A percentile compares a stretch with the other conserved stretches of the same genome.
Evolutionary conservation across 2,329 filamentous ascomycete species (phyloP).

Genomic region (Fusarium temperatum): DNA sequence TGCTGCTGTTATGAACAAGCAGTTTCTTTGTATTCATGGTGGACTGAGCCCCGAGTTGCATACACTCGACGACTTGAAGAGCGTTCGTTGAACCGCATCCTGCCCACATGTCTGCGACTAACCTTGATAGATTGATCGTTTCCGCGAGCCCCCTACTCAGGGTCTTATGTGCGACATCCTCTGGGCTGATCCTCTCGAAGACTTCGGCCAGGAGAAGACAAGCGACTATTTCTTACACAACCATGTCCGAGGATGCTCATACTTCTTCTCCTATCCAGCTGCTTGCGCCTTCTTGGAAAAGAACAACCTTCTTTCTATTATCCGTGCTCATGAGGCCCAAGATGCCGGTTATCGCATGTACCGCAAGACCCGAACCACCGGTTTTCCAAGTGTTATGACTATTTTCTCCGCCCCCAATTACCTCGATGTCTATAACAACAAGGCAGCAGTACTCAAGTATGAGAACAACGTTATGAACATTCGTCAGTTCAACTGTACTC

Average conservation of each 20-base stretch:
- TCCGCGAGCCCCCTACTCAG: slow-evolving; percentile 96
- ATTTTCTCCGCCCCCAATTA: slow-evolving; percentile 99
- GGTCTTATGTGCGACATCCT: slow-evolving; percentile 99
- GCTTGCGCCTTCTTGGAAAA: slow-evolving; percentile 98
- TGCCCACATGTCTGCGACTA: slow-evolving; percentile 9
- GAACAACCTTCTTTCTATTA: slow-evolving; percentile 97
- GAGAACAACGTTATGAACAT: slow-evolving; percentile 99
- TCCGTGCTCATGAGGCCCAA: slow-evolving; percentile 97
- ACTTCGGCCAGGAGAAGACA: slow-evolving; percentile 98
- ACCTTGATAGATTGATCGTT: slow-evolving; percentile 82
- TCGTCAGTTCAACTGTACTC: slow-evolving; percentile 98
- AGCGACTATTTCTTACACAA: slow-evolving; percentile 98
- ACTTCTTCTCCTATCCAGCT: slow-evolving; percentile 98
- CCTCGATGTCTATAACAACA: slow-evolving; percentile 99
- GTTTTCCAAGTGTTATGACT: slow-evolving; percentile 99
- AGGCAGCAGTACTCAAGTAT: slow-evolving; percentile 97
- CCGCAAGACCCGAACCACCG: slow-evolving; percentile 95
- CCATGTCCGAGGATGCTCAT: slow-evolving; percentile 97
- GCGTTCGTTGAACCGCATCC: slow-evolving; percentile 61
- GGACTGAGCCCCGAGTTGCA: slow-evolving; percentile 95
- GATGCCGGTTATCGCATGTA: slow-evolving; percentile 99
- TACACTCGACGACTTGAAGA: slow-evolving; percentile 92
- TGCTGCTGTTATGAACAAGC: slow-evolving; percentile 99
- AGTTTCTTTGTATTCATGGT: slow-evolving; percentile 98
- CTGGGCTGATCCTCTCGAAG: slow-evolving; percentile 97